A percentile compares a stretch with the other conserved stretches of the same genome.
Conservation (phyloP, 768 basidiomycete genomes). For the Boletus subcaerulescens region DNA sequence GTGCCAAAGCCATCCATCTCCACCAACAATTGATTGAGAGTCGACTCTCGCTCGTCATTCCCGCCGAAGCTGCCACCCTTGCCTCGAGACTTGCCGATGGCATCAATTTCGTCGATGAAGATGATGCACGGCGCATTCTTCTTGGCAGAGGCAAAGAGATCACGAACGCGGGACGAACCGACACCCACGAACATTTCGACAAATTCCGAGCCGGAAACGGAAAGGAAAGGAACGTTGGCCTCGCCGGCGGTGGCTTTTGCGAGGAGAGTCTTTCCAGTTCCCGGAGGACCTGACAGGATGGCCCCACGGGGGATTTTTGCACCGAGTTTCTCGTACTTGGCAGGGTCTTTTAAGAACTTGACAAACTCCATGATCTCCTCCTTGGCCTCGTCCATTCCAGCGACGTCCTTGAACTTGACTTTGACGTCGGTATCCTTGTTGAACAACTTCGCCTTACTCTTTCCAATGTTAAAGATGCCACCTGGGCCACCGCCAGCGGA, state of each 20-base stretch:
- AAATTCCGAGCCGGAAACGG: constrained; percentile 98
- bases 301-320: constrained; percentile 97
- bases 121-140: constrained; percentile 98
- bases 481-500: constrained; percentile 65
- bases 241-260: constrained; percentile 99
- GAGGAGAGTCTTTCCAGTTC: constrained; percentile 96
- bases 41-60: constrained; percentile 97
- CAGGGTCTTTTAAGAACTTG: constrained; percentile 95
- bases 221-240: constrained; percentile 96
- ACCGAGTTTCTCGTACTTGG: constrained; percentile 91
- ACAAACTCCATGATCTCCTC: constrained; percentile 99
- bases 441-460: constrained; percentile 91
- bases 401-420: constrained; percentile 93
- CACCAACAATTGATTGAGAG: constrained; percentile 94
- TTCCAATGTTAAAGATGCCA: constrained; percentile 96
- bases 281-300: constrained; percentile 92
- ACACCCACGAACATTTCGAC: constrained; percentile 99
- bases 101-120: constrained; percentile 99
- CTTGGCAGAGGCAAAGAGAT: constrained; percentile 95
- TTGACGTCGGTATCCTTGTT: constrained; percentile 96
- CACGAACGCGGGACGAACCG: constrained; percentile 94
- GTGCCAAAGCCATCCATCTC: constrained; percentile 99
- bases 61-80: constrained; percentile 80
- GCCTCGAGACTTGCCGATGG: constrained; percentile 92
- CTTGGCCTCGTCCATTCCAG: constrained; percentile 99